Evolutionary conservation across 108 stramenopile species (phyloP), one percentile per base, ranked within the genome.

Genomic region (Cylindrotheca closterium): DNA sequence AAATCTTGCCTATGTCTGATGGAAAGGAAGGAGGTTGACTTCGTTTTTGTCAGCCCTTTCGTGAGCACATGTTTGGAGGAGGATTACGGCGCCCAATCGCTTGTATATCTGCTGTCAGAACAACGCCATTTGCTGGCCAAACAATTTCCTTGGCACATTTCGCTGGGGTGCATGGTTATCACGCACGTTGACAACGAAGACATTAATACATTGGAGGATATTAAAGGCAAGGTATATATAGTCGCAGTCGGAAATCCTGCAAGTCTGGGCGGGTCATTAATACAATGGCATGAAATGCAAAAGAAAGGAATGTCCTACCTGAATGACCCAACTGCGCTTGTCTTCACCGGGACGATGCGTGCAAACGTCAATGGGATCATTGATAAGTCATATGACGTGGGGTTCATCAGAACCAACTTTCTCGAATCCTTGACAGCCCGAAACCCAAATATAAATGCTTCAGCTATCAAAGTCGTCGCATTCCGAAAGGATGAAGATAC

Each of bases 321-420:
- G 7, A 24, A 72, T 1, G 76, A 69, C 67, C 70, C 71, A 0
- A 62, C 50, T 33, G 71, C 71, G 37, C 45, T 77, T 22, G 76
- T 77, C 0, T 77, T 77, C 50, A 77, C 76, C 8, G 51, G 54
- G 31, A 56, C 67, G 47, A 70, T 72, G 57, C 59, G 60, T 4
- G 17, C 31, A 49, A 66, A 72, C n/a, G 76, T 77, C 17, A 55
- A 77, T 1, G 76, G 76, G 27, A 18, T 77, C 17, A 34, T 77
- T 51, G 30, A 48, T 30, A 66, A 66, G 21, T 28, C 71, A 2
- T 77, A 72, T 31, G 76, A 77, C 54, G 70, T 77, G 3, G 76
- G 76, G 8, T 77, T 77, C 48, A 37, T 77, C 27, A 65, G 70
- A 26, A 77, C 76, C 15, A 71, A 72, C 55, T 71, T 72, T 49